These are phyloP conservation scores for Aspergillus funiculosus DNA, from an alignment of 495 filamentous ascomycete species.

Conservation along the genomic window DNA sequence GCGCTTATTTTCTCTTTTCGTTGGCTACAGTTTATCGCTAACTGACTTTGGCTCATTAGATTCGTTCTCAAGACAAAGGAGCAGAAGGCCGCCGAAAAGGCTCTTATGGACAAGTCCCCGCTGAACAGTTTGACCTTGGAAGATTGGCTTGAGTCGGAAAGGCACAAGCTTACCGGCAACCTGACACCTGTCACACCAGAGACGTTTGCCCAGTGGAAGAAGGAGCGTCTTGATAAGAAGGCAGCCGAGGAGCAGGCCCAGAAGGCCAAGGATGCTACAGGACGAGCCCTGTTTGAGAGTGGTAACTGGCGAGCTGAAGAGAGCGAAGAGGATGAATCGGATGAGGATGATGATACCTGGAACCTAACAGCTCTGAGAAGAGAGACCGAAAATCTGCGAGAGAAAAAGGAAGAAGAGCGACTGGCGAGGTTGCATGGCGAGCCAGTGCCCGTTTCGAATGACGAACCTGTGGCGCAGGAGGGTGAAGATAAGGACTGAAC, in stretches of 20 bases:
- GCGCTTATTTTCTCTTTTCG: no score
- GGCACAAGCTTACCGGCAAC: slow-evolving; percentile 84
- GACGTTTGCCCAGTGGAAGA: slow-evolving; percentile 92
- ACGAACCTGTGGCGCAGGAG: slow-evolving; percentile 24
- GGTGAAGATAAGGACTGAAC: slow-evolving; percentile 31
- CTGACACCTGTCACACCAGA: slow-evolving; percentile 91
- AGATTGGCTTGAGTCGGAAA: slow-evolving; percentile 92
- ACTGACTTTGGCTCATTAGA: slow-evolving; percentile 37
- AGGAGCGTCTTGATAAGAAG: slow-evolving; percentile 90
- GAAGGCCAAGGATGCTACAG: slow-evolving; percentile 89
- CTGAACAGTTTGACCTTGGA: slow-evolving; percentile 91
- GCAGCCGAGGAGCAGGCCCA: slow-evolving; percentile 83
- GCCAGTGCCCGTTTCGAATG: slow-evolving; percentile 20
- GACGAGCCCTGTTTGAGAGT: slow-evolving; percentile 89
- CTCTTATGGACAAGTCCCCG: slow-evolving; percentile 93
- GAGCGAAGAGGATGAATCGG: slow-evolving; percentile 57
- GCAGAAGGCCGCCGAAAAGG: slow-evolving; percentile 92
- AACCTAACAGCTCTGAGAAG: slow-evolving; percentile 70
- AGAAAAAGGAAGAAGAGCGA: slow-evolving; percentile 42
- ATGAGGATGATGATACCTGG: slow-evolving; percentile 54
- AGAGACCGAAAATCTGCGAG: slow-evolving; percentile 60
- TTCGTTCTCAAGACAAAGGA: slow-evolving; percentile 98
- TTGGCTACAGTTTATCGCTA: neutral
- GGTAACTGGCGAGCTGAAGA: slow-evolving; percentile 80
- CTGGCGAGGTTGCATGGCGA: slow-evolving; percentile 32